Conservation (phyloP, 2,329 filamentous ascomycete species). For the Penicillium occitanis region DNA sequence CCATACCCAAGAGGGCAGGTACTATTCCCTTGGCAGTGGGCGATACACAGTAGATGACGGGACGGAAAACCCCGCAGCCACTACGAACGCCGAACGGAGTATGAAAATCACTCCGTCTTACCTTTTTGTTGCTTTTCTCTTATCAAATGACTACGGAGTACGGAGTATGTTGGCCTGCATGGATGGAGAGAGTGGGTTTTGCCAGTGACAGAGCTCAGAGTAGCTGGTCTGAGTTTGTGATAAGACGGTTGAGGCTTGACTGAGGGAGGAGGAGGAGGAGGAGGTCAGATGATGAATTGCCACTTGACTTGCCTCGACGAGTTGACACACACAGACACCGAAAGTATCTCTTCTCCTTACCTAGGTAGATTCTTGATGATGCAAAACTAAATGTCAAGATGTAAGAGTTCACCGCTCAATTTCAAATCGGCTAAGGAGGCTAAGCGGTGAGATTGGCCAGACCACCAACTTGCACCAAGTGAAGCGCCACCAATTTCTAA, state of each 20-base stretch:
- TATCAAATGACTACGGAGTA: neutral
- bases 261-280: neutral
- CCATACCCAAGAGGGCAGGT: slow-evolving; percentile 5
- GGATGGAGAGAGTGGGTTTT: neutral
- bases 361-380: neutral
- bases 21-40: neutral
- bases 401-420: neutral
- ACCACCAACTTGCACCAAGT: neutral
- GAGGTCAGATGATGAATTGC: neutral
- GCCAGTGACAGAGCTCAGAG: neutral
- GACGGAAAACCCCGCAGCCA: slow-evolving; percentile 4
- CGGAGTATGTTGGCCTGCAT: neutral
- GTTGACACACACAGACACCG: neutral
- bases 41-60: neutral
- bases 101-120: slow-evolving; percentile 2
- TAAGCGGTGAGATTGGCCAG: slow-evolving; percentile 15
- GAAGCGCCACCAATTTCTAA: neutral
- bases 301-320: neutral
- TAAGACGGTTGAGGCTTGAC: neutral
- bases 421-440: neutral
- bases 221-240: neutral
- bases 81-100: neutral
- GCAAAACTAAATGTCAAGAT: neutral
- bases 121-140: neutral
- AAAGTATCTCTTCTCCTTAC: neutral